Evolutionary conservation across 1,139 yeast genomes (phyloP), one percentile per base, ranked within the genome.

Genomic region (Magnusiomyces paraingens): DNA sequence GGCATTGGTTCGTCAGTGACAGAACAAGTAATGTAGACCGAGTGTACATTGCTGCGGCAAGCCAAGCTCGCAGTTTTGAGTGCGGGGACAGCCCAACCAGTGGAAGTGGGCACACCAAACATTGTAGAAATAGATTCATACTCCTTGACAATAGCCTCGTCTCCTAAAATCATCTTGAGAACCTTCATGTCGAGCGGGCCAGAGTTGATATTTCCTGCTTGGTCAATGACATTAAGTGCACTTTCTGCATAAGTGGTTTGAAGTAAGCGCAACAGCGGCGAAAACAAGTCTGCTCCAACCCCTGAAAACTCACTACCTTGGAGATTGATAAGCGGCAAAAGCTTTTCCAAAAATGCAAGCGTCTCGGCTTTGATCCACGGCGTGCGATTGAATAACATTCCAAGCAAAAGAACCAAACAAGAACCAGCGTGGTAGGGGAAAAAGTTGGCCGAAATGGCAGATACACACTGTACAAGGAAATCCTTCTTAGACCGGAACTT

Each of bases 1-100:
- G 56, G 57, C 51, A 46, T 56, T 51, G 48, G 65, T 36, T 59
- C 56, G 57, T 55, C 64, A 15, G 57, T 59, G 2, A 74, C 77
- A 1, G 75, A 74, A 66, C 97, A 91, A 0, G 96, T 88, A 38
- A 91, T 83, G 66, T 88, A 93, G 2, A 93, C 99, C 0, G 98
- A 91, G 68, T 93, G 98, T 1, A 94, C 95, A 65, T 94, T 93
- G 66, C 87, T 88, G 59, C 98, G 75, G 0, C 98, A 88, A 12
- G 86, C 80, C 0, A 95, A 85, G 0, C 97, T 89, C 0, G 95
- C 84, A 39, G 87, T 82, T 0, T 91, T 87, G 0, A 98, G 96
- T 93, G 87, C 86, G 1, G 98, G 95, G 50, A 94, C 83, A 0
- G 97, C 84, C 99, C 99, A 94, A 0, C 99, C 99, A 65, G 84